These are phyloP conservation scores for Cyberlindnera suaveolens DNA, from an alignment of 805 yeast genomes.

Conservation along the genomic window DNA sequence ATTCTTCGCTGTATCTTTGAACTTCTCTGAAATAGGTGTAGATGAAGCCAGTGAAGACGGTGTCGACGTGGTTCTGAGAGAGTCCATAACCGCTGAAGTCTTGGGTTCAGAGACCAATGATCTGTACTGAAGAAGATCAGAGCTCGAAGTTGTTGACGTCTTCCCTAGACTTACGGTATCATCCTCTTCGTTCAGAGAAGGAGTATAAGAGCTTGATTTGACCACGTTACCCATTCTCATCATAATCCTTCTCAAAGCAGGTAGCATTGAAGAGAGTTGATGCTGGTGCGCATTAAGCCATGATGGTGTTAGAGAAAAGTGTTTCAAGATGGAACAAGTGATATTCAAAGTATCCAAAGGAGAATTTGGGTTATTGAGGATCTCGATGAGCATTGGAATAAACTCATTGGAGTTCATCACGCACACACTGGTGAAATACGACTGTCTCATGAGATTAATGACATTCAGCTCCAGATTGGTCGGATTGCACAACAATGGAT, in stretches of 20 bases:
- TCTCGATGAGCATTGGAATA: constrained; percentile 15
- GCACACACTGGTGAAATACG: constrained; percentile 23
- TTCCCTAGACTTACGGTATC: constrained; percentile 11
- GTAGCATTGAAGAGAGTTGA: constrained; percentile 24
- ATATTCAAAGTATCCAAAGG: constrained; percentile 28
- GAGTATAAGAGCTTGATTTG: constrained; percentile 13
- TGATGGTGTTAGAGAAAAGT: constrained; percentile 27
- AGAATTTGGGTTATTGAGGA: constrained; percentile 25
- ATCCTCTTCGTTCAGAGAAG: constrained; percentile 16
- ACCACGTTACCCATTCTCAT: constrained; percentile 16
- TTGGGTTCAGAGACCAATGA: constrained; percentile 4
- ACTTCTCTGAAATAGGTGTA: constrained; percentile 21
- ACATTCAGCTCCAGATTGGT: constrained; percentile 17
- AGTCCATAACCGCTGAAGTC: constrained; percentile 2
- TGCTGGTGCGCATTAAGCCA: constrained; percentile 20
- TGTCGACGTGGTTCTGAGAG: constrained; percentile 12
- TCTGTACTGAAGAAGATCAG: constrained; percentile 8
- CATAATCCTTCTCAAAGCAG: constrained; percentile 26
- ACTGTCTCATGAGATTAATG: constrained; percentile 24
- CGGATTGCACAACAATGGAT: constrained; percentile 12
- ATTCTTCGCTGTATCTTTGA: constrained; percentile 20
- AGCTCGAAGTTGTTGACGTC: constrained; percentile 17
- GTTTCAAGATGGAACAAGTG: constrained; percentile 31
- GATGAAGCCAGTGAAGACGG: constrained; percentile 14
- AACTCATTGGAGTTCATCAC: constrained; percentile 15